Conservation (phyloP, 768 basidiomycete species). For the Piloderma croceum region DNA sequence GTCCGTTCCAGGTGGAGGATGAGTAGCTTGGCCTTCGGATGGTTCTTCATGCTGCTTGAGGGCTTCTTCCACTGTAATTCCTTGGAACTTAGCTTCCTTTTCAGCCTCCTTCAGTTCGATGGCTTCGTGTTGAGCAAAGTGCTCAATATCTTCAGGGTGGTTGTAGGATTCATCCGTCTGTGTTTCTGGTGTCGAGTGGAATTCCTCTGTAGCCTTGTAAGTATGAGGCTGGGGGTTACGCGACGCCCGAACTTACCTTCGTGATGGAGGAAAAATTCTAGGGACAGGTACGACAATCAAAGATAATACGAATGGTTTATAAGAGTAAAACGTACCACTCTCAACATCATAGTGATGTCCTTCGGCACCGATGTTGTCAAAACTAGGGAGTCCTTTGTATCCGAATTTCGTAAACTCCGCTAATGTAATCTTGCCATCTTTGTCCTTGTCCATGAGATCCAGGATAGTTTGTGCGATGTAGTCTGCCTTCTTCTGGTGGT, state of each 20-base stretch:
- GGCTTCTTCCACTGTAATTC: slow-evolving; percentile 71
- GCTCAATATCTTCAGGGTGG: slow-evolving; percentile 90
- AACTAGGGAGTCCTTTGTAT: slow-evolving; percentile 73
- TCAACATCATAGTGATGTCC: slow-evolving; percentile 93
- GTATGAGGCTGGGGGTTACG: slow-evolving; percentile 1
- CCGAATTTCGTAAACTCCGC: slow-evolving; percentile 73
- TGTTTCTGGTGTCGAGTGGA: slow-evolving; percentile 93
- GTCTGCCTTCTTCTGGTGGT: slow-evolving; percentile 79
- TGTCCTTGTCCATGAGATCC: slow-evolving; percentile 61
- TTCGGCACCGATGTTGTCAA: slow-evolving; percentile 78
- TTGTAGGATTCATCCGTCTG: slow-evolving; percentile 93
- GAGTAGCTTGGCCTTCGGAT: slow-evolving; percentile 18
- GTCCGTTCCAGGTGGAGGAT: slow-evolving; percentile 6
- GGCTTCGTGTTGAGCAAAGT: slow-evolving; percentile 81
- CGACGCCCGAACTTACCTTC: slow-evolving; percentile 54
- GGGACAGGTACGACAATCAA: not conserved
- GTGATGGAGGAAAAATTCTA: slow-evolving; percentile 95
- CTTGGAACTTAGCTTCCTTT: slow-evolving; percentile 79
- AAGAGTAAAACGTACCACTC: slow-evolving; percentile 55
- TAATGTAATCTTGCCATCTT: slow-evolving; percentile 62
- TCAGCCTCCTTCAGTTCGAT: slow-evolving; percentile 85
- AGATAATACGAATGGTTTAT: slow-evolving; percentile 2
- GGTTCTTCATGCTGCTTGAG: slow-evolving; percentile 47
- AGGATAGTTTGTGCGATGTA: slow-evolving; percentile 70
- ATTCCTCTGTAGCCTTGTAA: slow-evolving; percentile 56